Conservation (phyloP, 2,329 filamentous ascomycete species). For the Scortechinia acanthostroma region DNA sequence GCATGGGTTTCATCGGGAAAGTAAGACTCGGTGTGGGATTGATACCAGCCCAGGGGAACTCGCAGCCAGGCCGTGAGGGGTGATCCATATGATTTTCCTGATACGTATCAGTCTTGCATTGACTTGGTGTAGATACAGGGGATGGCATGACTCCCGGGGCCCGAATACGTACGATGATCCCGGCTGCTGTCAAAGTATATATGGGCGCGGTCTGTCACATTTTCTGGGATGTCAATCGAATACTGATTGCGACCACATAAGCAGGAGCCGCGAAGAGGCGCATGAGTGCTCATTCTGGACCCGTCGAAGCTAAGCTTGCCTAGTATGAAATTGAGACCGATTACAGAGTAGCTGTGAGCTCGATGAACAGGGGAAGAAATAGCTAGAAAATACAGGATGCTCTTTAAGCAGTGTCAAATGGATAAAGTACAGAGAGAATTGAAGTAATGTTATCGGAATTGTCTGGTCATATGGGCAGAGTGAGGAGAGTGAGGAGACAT, state of each 20-base stretch:
- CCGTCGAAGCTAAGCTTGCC: too few species aligned
- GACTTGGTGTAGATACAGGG: not conserved
- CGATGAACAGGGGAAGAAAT: too few species aligned
- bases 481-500: too few species aligned
- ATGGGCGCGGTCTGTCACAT: not conserved
- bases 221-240: not conserved
- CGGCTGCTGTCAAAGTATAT: not conserved
- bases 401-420: too few species aligned
- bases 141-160: not conserved
- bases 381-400: too few species aligned
- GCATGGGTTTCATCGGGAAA: constrained; percentile 1
- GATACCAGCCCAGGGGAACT: not conserved
- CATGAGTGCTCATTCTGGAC: not conserved
- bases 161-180: not conserved
- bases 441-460: too few species aligned
- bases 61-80: not conserved
- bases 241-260: constrained; percentile 1
- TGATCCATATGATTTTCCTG: not conserved
- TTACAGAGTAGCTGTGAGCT: too few species aligned
- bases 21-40: not conserved
- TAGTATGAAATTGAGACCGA: too few species aligned
- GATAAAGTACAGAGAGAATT: too few species aligned
- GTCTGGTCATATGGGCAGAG: too few species aligned
- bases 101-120: too few species aligned
- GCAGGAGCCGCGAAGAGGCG: not conserved